Conservation (phyloP, 805 yeast species). For the Teunomyces gatunensis region DNA sequence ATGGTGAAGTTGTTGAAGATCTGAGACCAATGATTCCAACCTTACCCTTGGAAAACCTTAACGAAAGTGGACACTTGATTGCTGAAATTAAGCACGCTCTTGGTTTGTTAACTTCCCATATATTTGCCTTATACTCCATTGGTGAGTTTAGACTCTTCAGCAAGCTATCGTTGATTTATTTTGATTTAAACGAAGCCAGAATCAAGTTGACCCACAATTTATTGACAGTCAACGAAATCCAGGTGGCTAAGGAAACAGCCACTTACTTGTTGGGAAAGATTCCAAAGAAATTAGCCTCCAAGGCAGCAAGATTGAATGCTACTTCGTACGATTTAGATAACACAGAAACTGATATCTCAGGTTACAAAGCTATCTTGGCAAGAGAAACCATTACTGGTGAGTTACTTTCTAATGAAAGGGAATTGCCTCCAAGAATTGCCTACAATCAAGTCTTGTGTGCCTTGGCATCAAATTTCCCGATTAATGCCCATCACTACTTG, state of each 20-base stretch:
- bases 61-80: constrained; percentile 40
- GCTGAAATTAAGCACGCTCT: constrained; percentile 60
- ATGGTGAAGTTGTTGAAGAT: constrained; percentile 2
- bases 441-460: constrained; percentile 69
- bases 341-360: constrained; percentile 50
- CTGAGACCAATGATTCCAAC: constrained; percentile 37
- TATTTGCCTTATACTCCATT: constrained; percentile 66
- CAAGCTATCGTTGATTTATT: constrained; percentile 52
- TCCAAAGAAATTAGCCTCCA: constrained; percentile 55
- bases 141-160: constrained; percentile 65
- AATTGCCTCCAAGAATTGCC: constrained; percentile 59
- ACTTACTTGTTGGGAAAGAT: constrained; percentile 54
- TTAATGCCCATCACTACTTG: constrained; percentile 31
- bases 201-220: constrained; percentile 49
- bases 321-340: constrained; percentile 40
- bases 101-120: constrained; percentile 57
- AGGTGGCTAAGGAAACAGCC: constrained; percentile 48
- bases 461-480: constrained; percentile 69
- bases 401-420: constrained; percentile 39
- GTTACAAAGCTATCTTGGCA: constrained; percentile 65
- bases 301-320: constrained; percentile 38
- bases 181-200: constrained; percentile 57
- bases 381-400: constrained; percentile 62
- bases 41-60: constrained; percentile 50
- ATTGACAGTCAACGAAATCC: constrained; percentile 53